Percentiles rank a stretch among this genome's conserved stretches.
These are phyloP conservation scores for Choiromyces venosus DNA, from an alignment of 495 filamentous ascomycete species.

Conservation along the genomic window DNA sequence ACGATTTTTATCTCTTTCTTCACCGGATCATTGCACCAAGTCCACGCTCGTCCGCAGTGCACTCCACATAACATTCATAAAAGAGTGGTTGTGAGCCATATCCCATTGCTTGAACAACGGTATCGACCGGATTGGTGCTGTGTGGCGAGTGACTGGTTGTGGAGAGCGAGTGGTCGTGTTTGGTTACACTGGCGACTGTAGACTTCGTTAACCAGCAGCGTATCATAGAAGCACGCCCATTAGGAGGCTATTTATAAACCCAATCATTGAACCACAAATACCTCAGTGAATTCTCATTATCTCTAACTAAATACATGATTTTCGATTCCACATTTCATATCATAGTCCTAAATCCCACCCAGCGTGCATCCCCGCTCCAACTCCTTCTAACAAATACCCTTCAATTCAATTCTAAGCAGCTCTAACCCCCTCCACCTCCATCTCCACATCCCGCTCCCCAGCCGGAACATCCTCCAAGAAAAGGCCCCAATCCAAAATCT, in stretches of 20 bases:
- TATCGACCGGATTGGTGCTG: too few relatives aligned
- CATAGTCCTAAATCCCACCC: not conserved
- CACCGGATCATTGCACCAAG: too few relatives aligned
- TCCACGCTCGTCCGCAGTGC: too few relatives aligned
- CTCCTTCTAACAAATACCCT: not conserved
- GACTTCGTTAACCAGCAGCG: too few relatives aligned
- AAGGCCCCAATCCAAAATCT: slow-evolving; percentile 75
- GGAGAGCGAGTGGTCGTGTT: not conserved
- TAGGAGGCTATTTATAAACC: not conserved
- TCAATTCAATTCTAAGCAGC: not conserved
- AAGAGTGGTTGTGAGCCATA: too few relatives aligned
- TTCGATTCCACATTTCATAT: not conserved
- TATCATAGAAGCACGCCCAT: not conserved
- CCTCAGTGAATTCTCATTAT: not conserved
- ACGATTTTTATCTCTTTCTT: too few relatives aligned
- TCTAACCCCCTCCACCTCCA: not conserved
- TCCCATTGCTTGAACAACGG: too few relatives aligned
- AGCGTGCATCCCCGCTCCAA: not conserved
- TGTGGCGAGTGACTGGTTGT: too few relatives aligned
- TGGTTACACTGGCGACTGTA: not conserved
- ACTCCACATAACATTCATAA: too few relatives aligned
- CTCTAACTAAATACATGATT: not conserved
- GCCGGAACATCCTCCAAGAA: slow-evolving; percentile 52
- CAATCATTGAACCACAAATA: not conserved
- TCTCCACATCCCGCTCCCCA: not conserved